A percentile compares a stretch with the other conserved stretches of the same genome.
Conservation (phyloP, 768 basidiomycete species). For the Trichaptum fuscoviolaceum region DNA sequence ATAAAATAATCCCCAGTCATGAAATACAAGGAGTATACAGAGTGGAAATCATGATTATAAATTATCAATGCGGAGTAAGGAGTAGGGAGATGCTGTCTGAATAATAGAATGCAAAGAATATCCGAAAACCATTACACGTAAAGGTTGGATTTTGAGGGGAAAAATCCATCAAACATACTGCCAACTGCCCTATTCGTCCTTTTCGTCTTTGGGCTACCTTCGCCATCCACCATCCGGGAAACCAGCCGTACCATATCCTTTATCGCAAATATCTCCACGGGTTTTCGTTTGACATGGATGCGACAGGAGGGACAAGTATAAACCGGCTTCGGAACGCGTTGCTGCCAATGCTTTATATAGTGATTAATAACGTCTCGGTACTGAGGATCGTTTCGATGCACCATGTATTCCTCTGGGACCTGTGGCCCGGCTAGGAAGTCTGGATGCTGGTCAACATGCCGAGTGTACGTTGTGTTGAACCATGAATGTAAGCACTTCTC, state of each 20-base stretch:
- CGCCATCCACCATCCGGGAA: constrained; percentile 18
- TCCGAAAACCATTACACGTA: background rate
- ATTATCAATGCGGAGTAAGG: background rate
- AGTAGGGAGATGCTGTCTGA: background rate
- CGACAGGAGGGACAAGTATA: constrained; percentile 72
- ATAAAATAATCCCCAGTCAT: too few species aligned
- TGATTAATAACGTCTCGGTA: constrained; percentile 6
- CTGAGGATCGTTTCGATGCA: background rate
- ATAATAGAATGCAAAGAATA: background rate
- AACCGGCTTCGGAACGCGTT: constrained; percentile 35
- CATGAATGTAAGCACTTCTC: constrained; percentile 52
- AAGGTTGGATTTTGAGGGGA: background rate
- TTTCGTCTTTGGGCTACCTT: constrained; percentile 2
- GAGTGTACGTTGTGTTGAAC: constrained; percentile 42
- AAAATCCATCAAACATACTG: background rate
- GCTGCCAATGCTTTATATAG: constrained; percentile 21
- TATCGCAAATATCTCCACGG: constrained; percentile 56
- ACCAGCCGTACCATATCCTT: constrained; percentile 51
- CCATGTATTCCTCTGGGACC: background rate
- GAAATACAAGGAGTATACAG: too few species aligned
- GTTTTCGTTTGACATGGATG: constrained; percentile 39
- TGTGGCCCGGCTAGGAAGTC: constrained; percentile 22
- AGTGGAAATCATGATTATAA: background rate
- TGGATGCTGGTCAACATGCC: constrained; percentile 45
- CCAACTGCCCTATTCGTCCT: background rate